Evolutionary conservation across 768 basidiomycete genomes (phyloP).

Genomic region (Leccinellum rugosiceps): DNA sequence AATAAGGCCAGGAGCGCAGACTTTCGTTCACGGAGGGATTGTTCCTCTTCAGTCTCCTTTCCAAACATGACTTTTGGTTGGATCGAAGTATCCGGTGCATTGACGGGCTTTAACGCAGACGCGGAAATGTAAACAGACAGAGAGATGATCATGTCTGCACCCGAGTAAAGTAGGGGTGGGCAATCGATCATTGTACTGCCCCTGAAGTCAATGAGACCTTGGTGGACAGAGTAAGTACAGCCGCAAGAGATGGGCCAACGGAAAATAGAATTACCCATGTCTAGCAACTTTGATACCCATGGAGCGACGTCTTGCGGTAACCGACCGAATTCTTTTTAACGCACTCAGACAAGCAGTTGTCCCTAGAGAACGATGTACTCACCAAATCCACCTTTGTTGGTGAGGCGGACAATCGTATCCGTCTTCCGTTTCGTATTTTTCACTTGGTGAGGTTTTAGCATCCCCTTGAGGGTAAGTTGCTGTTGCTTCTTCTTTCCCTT

Average conservation of each 20-base stretch:
- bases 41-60: conserved; percentile 76
- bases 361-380: conserved; percentile 8
- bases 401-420: conserved; percentile 64
- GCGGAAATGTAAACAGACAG: conserved; percentile 67
- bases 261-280: conserved; percentile 48
- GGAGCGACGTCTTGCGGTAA: conserved; percentile 64
- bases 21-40: conserved; percentile 77
- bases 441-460: conserved; percentile 57
- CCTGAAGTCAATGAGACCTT: conserved; percentile 65
- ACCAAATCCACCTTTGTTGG: conserved; percentile 68
- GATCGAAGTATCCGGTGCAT: conserved; percentile 32
- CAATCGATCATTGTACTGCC: conserved; percentile 76
- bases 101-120: conserved; percentile 58
- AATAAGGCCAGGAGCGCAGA: conserved; percentile 71
- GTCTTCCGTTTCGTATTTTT: conserved; percentile 49
- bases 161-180: conserved; percentile 65
- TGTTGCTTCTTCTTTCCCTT: conserved; percentile 58
- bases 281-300: conserved; percentile 75
- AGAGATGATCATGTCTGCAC: conserved; percentile 74
- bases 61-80: conserved; percentile 48
- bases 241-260: background rate
- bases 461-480: conserved; percentile 61
- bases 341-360: background rate
- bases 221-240: conserved; percentile 3
- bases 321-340: conserved; percentile 68